Base-by-base conservation (phyloP, 768 basidiomycete species). In the Boletus rubroflammeus region DNA sequence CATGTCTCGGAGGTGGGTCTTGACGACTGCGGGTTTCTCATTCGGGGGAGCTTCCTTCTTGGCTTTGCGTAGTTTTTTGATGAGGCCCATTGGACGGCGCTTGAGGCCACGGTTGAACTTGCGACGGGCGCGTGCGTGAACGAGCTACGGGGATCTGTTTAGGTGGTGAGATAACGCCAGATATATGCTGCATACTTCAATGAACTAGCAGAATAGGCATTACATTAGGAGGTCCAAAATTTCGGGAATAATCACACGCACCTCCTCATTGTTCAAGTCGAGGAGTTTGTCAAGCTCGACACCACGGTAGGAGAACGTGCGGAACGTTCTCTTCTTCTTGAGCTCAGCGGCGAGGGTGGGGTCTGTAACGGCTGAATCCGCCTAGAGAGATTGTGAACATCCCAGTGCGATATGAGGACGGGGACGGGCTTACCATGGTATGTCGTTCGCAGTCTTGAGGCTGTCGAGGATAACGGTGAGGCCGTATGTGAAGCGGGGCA, bases 1-100 rank as follows among this genome's bases (percentile, higher is more conserved):
- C 97, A 99, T 98, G 78, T 98, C 88, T 68, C 97, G 93, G 65
- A 99, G 81, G 76, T 99, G 97, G 54, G 97, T 99, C 84, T 98
- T 99, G 69, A 99, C 96, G 64, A 94, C 90, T 49, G 93, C 82
- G 55, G 97, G 97, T 82, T 99, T 98, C 79, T 98, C 95, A 77
- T 98, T 97, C 63, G 96, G 91, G 53, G 85, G 90, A n/a, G 94
- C 93, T 75, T 98, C 94, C 80, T 96, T 98, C 85, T 99, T 99
- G 55, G 97, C 93, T 77, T 97, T 96, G 75, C 97, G 92, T 65
- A 99, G 83, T 78, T 99, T 99, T 83, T 98, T 98, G 73, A 99
- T 98, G 63, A 99, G 85, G 62, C 93, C 93, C 88, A 99, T 89
- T 40, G 97, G 95, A 73, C 88, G 88, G 77, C 95, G 91, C 81